Conservation (phyloP, 1,284 basidiomycete species). For the Takashimella tepidaria region DNA sequence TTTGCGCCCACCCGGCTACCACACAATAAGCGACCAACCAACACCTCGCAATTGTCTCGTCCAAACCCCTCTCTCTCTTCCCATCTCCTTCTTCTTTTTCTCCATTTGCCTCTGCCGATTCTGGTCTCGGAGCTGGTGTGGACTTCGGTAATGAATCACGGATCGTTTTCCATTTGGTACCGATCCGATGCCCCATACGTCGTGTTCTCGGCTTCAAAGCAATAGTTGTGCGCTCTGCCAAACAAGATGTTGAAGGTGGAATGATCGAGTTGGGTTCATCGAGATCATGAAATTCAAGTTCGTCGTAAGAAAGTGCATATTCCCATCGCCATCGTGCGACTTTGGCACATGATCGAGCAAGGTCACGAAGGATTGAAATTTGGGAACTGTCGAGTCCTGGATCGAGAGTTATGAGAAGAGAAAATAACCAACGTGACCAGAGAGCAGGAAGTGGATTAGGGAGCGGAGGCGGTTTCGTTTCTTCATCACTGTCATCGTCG, state of each 20-base stretch:
- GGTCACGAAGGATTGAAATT: constrained; percentile 66
- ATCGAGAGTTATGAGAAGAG: constrained; percentile 68
- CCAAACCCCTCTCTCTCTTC: constrained; percentile 23
- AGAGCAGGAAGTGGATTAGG: constrained; percentile 53
- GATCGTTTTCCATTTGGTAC: constrained; percentile 12
- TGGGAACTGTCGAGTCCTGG: constrained; percentile 69
- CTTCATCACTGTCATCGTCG: neutral
- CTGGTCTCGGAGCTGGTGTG: constrained; percentile 6
- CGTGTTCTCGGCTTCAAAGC: no score
- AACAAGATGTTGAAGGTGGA: neutral
- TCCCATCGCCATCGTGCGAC: constrained; percentile 50
- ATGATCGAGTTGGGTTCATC: neutral
- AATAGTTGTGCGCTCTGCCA: no score
- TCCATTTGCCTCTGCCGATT: constrained; percentile 5
- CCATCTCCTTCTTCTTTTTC: constrained; percentile 2
- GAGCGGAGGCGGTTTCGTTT: neutral
- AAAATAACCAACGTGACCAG: constrained; percentile 80
- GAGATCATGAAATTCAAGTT: neutral
- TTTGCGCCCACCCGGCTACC: constrained; percentile 74
- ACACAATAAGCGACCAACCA: constrained; percentile 78
- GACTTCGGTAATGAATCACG: constrained; percentile 7
- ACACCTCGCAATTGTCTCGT: constrained; percentile 50
- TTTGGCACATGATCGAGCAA: constrained; percentile 67
- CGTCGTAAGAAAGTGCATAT: constrained; percentile 1
- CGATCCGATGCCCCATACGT: neutral